A percentile compares a stretch with the other conserved stretches of the same genome.
Evolutionary conservation across 768 basidiomycete genomes (phyloP).

Genomic region (Leccinum disarticulatum): DNA sequence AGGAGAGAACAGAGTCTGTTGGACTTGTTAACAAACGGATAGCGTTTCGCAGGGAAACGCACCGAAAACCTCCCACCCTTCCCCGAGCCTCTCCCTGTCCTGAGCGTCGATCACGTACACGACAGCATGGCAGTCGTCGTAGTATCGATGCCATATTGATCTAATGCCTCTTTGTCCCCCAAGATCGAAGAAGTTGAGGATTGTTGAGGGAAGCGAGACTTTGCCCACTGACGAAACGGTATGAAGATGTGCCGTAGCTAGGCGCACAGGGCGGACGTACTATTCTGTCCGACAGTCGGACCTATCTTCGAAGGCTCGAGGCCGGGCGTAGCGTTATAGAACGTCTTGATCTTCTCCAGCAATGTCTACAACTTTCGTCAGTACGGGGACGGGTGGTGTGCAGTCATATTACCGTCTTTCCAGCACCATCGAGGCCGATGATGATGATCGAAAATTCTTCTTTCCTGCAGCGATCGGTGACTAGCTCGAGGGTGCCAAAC

Average conservation of each 20-base stretch:
- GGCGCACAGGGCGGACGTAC: conserved; percentile 45
- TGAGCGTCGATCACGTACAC: conserved; percentile 94
- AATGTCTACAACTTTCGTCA: conserved; percentile 54
- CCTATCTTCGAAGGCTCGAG: conserved; percentile 92
- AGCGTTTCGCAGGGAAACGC: conserved; percentile 28
- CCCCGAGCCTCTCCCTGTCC: conserved; percentile 83
- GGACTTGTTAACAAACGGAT: not conserved
- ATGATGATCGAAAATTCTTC: conserved; percentile 95
- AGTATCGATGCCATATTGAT: conserved; percentile 92
- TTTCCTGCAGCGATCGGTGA: conserved; percentile 48
- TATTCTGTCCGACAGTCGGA: conserved; percentile 97
- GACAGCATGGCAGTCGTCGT: conserved; percentile 95
- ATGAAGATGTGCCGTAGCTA: not conserved
- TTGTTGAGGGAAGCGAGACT: conserved; percentile 88
- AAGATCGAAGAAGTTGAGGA: conserved; percentile 96
- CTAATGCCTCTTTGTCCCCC: conserved; percentile 94
- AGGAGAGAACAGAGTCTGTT: conserved; percentile 79
- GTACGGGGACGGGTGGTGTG: not conserved
- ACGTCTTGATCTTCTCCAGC: conserved; percentile 90
- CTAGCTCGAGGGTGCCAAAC: not conserved
- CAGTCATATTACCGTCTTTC: conserved; percentile 69
- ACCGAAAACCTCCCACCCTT: conserved; percentile 99
- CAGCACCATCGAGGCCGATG: conserved; percentile 89
- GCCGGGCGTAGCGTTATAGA: conserved; percentile 84
- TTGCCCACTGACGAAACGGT: conserved; percentile 66